Evolutionary conservation across 2,329 filamentous ascomycete genomes (phyloP).

Genomic region (Sporothrix pseudoabietina): DNA sequence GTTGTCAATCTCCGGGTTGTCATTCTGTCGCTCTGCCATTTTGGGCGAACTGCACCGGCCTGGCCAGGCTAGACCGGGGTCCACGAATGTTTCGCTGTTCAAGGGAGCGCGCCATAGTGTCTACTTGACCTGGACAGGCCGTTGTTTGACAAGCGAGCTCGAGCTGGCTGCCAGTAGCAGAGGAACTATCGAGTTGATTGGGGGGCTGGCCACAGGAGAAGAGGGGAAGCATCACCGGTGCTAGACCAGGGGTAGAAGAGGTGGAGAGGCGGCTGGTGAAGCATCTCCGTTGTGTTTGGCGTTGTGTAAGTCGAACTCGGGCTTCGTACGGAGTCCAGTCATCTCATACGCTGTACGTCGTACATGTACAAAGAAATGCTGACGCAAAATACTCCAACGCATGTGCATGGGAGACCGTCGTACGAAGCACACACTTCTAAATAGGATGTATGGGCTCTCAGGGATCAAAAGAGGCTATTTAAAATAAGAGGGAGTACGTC

Average conservation of each 20-base stretch:
- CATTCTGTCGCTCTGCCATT: background rate
- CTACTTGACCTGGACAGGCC: conserved; percentile 10
- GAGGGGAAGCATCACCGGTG: conserved; percentile 16
- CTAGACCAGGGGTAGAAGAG: background rate
- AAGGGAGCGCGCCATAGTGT: background rate
- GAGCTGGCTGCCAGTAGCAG: background rate
- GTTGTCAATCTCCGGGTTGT: background rate
- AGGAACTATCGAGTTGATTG: background rate
- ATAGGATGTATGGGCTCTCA: background rate
- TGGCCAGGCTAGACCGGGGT: conserved; percentile 7
- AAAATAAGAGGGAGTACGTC: too few species aligned
- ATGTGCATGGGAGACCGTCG: background rate
- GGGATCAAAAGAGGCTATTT: background rate
- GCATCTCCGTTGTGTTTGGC: background rate
- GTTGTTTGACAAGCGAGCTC: conserved; percentile 16
- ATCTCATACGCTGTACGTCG: background rate
- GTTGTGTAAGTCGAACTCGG: background rate
- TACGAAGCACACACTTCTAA: background rate
- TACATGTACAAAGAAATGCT: background rate
- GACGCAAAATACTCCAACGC: background rate
- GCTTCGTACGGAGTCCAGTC: too few species aligned
- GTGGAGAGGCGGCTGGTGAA: background rate
- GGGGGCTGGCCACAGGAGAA: conserved; percentile 15
- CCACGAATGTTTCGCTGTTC: background rate
- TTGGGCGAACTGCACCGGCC: background rate